These are phyloP conservation scores for Citrullus amarus DNA, from an alignment of 306 rosid species.

Conservation along the genomic window DNA sequence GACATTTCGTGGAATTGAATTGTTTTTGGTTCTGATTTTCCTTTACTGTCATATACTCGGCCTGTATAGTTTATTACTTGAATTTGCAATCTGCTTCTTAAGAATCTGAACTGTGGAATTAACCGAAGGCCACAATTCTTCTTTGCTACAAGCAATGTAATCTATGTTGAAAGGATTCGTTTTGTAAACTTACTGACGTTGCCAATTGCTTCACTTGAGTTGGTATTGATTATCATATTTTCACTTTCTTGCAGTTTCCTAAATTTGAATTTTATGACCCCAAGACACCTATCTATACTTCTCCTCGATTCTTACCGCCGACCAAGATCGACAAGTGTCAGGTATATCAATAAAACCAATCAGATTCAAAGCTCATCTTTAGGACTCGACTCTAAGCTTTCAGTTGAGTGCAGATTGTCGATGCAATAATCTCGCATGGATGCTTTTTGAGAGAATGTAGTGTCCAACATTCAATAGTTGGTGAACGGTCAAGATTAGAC, in stretches of 20 bases:
- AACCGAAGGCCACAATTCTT: neutral
- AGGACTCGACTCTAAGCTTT: slow-evolving; percentile 15
- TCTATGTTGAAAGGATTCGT: neutral
- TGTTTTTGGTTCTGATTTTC: neutral
- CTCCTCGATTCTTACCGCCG: slow-evolving; percentile 91
- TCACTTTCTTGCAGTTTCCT: slow-evolving; percentile 36
- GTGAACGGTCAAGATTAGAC: slow-evolving; percentile 79
- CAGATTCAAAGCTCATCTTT: neutral
- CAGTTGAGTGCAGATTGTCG: slow-evolving; percentile 39
- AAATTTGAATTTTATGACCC: slow-evolving; percentile 78
- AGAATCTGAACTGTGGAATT: neutral
- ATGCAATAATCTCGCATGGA: slow-evolving; percentile 89
- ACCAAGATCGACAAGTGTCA: slow-evolving; percentile 75
- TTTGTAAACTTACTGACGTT: neutral
- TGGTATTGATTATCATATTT: neutral
- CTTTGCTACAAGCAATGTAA: neutral
- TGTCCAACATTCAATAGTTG: slow-evolving; percentile 59
- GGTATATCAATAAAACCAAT: slow-evolving; percentile 28
- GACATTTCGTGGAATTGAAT: slow-evolving; percentile 3
- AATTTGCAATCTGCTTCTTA: neutral
- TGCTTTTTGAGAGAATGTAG: slow-evolving; percentile 71
- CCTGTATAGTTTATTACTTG: neutral
- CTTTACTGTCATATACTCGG: neutral
- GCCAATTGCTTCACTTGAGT: neutral
- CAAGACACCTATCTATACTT: slow-evolving; percentile 75